Base-by-base conservation (phyloP, 2,329 filamentous ascomycete species). In the Pseudopithomyces maydicus region DNA sequence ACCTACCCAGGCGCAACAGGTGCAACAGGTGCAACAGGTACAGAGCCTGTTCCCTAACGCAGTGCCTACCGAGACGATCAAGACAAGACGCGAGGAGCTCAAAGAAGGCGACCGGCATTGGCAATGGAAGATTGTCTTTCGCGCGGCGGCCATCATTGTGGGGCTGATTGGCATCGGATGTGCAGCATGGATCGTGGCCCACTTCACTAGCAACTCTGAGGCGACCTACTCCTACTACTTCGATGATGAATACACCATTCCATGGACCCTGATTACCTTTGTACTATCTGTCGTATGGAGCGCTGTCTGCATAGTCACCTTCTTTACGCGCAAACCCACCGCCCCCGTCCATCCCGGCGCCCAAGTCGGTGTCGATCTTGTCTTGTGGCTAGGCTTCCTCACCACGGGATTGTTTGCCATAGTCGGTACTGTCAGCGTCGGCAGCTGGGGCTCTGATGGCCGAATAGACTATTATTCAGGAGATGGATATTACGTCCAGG, bases 311-410 rank as follows among this genome's bases (percentile, higher is more conserved):
- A 57, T 74, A 20, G 20, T 66, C 26, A 51, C 70, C 15, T 64
- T 75, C 42, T 42, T 73, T 22, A 19, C 67, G 11, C 65, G 66
- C 48, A 57, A 53, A 5, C 48, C 54, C 1, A 66, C 68, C 42
- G 59, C 58, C 1, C 66, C 72, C 10, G 61, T 75, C 1, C 74
- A 77, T 54, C 74, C 74, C 3, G 74, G 74, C 17, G 51, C 62
- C 6, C 69, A 67, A 32, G 74, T 77, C n/a, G 61, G 69, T 11
- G 56, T 74, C 45, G 72, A 77, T 47, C 64, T 77, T 1, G 42
- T 77, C 1, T 64, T 77, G 2, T 77, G 73, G 73, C 62, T 77
- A 2, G 63, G 65, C 12, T 69, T 71, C 51, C 59, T 75, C 17
- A 23, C 58, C 7, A 74, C 72, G 0, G 69, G 61, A 0, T 36